phyloP scores from a whole-genome alignment of 176 grass and related monocot species.

The Oryza nivara region DNA sequence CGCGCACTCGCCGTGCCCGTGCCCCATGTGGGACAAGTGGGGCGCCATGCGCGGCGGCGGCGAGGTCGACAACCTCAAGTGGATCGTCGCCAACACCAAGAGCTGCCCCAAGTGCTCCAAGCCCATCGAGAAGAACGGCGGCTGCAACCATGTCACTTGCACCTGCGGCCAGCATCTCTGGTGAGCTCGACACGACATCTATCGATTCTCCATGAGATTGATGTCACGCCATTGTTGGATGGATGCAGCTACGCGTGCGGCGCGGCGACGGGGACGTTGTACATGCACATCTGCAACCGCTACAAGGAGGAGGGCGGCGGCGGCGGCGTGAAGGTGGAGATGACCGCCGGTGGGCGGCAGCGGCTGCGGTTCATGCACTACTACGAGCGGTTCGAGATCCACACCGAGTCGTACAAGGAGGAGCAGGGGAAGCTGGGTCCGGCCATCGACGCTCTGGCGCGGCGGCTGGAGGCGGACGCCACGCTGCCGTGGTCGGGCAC shows the following conservation, averaged over 20 bases:
- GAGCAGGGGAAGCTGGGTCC: slow-evolving; percentile 1
- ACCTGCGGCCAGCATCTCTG: slow-evolving; percentile 44
- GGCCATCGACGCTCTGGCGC: too few species aligned
- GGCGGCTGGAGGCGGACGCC: too few species aligned
- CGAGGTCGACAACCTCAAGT: slow-evolving; percentile 14
- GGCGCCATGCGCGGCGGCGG: slow-evolving; percentile 27
- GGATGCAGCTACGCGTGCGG: slow-evolving; percentile 3
- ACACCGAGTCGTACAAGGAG: slow-evolving; percentile 30
- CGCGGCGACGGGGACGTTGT: background rate
- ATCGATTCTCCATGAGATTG: too few species aligned
- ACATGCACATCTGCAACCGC: slow-evolving; percentile 28
- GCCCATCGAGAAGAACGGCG: slow-evolving; percentile 37
- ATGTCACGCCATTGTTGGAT: background rate
- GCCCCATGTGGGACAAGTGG: slow-evolving; percentile 45
- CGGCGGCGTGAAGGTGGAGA: background rate
- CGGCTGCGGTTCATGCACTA: slow-evolving; percentile 35
- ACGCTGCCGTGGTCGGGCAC: background rate
- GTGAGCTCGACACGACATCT: background rate
- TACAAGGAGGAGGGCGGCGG: slow-evolving; percentile 15
- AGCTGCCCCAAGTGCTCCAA: slow-evolving; percentile 42
- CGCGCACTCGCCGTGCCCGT: slow-evolving; percentile 45
- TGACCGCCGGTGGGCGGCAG: background rate
- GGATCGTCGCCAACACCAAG: slow-evolving; percentile 45
- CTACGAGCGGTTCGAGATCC: slow-evolving; percentile 39
- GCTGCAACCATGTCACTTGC: slow-evolving; percentile 54